Evolutionary conservation across 1,284 basidiomycete genomes (phyloP).

Genomic region (Microstroma glucosiphilum): DNA sequence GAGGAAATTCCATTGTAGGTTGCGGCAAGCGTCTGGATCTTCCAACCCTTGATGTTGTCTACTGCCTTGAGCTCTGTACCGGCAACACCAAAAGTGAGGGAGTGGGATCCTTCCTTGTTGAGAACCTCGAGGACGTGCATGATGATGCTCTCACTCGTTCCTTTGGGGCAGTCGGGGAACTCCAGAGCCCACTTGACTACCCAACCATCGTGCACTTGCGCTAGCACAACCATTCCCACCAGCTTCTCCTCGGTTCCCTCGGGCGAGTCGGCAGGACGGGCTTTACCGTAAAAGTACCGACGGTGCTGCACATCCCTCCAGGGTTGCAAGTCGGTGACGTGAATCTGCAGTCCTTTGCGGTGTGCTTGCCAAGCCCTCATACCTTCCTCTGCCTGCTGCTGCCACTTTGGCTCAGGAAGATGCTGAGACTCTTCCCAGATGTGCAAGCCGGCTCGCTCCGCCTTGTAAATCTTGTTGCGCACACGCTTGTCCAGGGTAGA

Average conservation of each 20-base stretch:
- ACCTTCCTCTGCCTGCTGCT: constrained; percentile 52
- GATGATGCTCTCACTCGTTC: constrained; percentile 57
- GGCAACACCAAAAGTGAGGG: constrained; percentile 53
- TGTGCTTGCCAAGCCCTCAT: constrained; percentile 56
- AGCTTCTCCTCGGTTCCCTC: constrained; percentile 52
- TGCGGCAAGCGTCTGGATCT: constrained; percentile 32
- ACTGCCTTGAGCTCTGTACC: constrained; percentile 30
- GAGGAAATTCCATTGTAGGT: constrained; percentile 33
- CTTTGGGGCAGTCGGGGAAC: constrained; percentile 58
- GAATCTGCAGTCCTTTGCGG: constrained; percentile 58
- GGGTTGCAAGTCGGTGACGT: constrained; percentile 58
- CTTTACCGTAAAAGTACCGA: constrained; percentile 58
- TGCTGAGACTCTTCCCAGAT: constrained; percentile 10
- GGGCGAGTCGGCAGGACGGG: constrained; percentile 24
- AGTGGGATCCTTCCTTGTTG: constrained; percentile 48
- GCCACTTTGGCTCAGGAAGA: constrained; percentile 7
- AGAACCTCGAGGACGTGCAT: constrained; percentile 56
- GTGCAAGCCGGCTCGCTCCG: constrained; percentile 9
- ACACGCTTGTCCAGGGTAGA: constrained; percentile 17
- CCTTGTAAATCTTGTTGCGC: constrained; percentile 12
- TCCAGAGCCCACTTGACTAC: constrained; percentile 62
- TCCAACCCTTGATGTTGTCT: constrained; percentile 36
- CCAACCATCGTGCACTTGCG: constrained; percentile 58
- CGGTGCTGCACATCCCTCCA: constrained; percentile 58
- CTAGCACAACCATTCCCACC: constrained; percentile 56